These are phyloP conservation scores for Pseudogymnoascus sp. DNA, from an alignment of 2,329 filamentous ascomycete genomes.

Conservation along the genomic window DNA sequence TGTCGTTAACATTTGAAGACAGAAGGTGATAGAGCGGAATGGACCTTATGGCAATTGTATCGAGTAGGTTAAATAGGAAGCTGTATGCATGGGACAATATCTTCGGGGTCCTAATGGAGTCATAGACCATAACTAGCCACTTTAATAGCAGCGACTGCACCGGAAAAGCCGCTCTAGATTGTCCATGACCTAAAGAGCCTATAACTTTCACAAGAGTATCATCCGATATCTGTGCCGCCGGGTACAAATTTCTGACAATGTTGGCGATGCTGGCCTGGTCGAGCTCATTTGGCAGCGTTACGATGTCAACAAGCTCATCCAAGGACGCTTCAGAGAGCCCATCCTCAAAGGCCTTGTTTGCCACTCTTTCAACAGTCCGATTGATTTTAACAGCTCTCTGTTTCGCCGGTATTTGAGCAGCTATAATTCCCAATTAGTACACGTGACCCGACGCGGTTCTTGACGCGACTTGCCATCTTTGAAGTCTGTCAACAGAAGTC, in stretches of 20 bases:
- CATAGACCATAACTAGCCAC: slow-evolving; percentile 73
- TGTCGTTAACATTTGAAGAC: not conserved
- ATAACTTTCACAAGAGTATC: slow-evolving; percentile 58
- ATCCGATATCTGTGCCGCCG: slow-evolving; percentile 53
- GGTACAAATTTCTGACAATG: slow-evolving; percentile 69
- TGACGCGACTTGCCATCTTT: slow-evolving; percentile 23
- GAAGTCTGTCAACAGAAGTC: slow-evolving; percentile 18
- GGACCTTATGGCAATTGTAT: slow-evolving; percentile 68
- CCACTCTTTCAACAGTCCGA: slow-evolving; percentile 54
- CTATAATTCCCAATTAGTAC: slow-evolving; percentile 28
- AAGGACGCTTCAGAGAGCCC: slow-evolving; percentile 58
- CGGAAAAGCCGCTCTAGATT: slow-evolving; percentile 61
- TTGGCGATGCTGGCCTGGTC: slow-evolving; percentile 67
- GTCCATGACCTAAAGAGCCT: slow-evolving; percentile 68
- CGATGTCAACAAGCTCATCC: slow-evolving; percentile 54
- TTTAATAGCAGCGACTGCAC: slow-evolving; percentile 64
- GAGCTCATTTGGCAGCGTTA: slow-evolving; percentile 58
- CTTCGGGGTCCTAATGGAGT: slow-evolving; percentile 55
- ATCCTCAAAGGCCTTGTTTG: slow-evolving; percentile 55
- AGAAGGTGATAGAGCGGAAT: not conserved
- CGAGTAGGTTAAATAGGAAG: slow-evolving; percentile 71
- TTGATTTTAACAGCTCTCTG: slow-evolving; percentile 56
- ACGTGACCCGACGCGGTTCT: slow-evolving; percentile 1
- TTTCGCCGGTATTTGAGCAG: slow-evolving; percentile 55
- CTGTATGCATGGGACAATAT: slow-evolving; percentile 63